These are phyloP conservation scores for Filosporella fistucella DNA, from an alignment of 495 filamentous ascomycete genomes.

Conservation along the genomic window DNA sequence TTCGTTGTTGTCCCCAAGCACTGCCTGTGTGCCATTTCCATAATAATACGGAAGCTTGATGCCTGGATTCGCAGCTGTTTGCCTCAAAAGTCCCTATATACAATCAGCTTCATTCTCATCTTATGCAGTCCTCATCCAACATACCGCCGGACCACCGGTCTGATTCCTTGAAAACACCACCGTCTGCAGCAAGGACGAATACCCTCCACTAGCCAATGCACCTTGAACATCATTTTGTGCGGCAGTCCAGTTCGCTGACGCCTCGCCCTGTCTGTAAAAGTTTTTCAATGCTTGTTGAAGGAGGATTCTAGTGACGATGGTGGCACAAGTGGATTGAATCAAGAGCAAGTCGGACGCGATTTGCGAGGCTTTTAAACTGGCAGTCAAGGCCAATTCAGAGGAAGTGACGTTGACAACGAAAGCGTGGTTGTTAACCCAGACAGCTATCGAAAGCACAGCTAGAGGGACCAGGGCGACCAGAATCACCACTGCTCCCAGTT, in stretches of 20 bases:
- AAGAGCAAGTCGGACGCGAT: conserved; percentile 71
- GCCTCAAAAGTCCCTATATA: conserved; percentile 48
- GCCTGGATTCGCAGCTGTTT: conserved; percentile 40
- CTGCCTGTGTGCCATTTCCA: conserved; percentile 49
- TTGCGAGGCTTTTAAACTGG: conserved; percentile 79
- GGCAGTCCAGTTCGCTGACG: conserved; percentile 47
- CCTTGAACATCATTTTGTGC: conserved; percentile 54
- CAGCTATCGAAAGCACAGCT: conserved; percentile 52
- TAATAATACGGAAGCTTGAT: conserved; percentile 54
- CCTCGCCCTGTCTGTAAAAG: conserved; percentile 53
- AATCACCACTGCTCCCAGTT: conserved; percentile 59
- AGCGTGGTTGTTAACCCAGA: conserved; percentile 69
- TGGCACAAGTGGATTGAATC: conserved; percentile 62
- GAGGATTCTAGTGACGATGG: conserved; percentile 62
- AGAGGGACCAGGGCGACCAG: conserved; percentile 62
- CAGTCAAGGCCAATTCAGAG: conserved; percentile 47
- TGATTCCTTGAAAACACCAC: conserved; percentile 59
- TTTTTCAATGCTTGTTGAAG: conserved; percentile 57
- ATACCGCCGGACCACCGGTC: too few species aligned
- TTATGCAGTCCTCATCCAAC: too few species aligned
- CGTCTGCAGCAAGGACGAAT: conserved; percentile 58
- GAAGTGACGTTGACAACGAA: conserved; percentile 62
- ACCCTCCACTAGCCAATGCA: conserved; percentile 49
- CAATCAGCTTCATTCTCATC: too few species aligned
- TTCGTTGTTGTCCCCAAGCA: conserved; percentile 51